These are phyloP conservation scores for Gnetum montanum DNA, from an alignment of 75 land plant genomes.

Conservation along the genomic window DNA sequence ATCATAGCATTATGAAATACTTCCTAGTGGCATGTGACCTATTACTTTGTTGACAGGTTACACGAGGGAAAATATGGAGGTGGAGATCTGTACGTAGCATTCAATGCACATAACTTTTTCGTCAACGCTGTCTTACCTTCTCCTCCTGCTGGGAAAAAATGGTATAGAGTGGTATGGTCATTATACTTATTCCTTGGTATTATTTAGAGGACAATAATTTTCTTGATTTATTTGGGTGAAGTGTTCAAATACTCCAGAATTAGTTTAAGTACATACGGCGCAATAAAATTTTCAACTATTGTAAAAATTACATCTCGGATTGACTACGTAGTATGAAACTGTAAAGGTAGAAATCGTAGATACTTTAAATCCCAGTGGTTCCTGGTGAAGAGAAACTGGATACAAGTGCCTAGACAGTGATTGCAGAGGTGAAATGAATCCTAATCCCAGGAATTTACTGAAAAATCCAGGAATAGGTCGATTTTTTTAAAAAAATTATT, in stretches of 20 bases:
- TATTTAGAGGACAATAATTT: background rate
- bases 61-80: constrained; percentile 19
- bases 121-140: constrained; percentile 49
- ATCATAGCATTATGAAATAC: too few relatives aligned
- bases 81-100: constrained; percentile 76
- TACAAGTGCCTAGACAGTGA: too few relatives aligned
- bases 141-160: constrained; percentile 48
- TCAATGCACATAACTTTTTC: constrained; percentile 77
- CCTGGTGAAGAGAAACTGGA: too few relatives aligned
- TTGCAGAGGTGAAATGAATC: too few relatives aligned
- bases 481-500: too few relatives aligned
- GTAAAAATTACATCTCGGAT: too few relatives aligned
- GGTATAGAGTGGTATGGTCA: constrained; percentile 82
- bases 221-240: background rate
- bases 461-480: too few relatives aligned
- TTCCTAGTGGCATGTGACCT: too few relatives aligned
- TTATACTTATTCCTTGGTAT: constrained; percentile 1
- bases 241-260: background rate
- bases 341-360: too few relatives aligned
- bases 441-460: too few relatives aligned
- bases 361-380: too few relatives aligned
- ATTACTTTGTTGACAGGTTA: constrained; percentile 7
- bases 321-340: too few relatives aligned
- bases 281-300: background rate
- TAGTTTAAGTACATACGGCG: background rate